Conservation (phyloP, 352 stramenopile genomes). For the Pythium phragmiticola region DNA sequence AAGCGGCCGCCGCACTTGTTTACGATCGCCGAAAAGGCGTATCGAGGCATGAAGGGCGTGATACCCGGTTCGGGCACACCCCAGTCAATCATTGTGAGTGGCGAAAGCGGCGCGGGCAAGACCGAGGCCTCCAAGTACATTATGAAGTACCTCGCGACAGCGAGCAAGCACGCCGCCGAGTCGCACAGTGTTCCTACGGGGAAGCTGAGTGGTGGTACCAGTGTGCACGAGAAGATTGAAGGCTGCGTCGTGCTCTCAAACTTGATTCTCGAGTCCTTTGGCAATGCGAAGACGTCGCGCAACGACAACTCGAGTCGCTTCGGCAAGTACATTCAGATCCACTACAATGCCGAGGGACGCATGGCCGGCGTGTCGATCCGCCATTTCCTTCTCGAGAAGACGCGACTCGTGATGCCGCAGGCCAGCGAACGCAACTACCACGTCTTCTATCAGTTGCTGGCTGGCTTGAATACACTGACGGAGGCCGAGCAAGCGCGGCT, state of each 20-base stretch:
- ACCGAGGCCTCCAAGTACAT: constrained; percentile 95
- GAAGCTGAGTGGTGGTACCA: constrained; percentile 1
- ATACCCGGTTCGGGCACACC: constrained; percentile 53
- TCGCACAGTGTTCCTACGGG: constrained; percentile 11
- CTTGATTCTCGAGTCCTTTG: constrained; percentile 82
- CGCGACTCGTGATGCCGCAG: constrained; percentile 63
- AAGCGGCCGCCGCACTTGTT: constrained; percentile 71
- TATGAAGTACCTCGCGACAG: constrained; percentile 84
- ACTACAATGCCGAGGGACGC: constrained; percentile 69
- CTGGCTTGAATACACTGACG: constrained; percentile 37
- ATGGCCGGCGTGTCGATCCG: constrained; percentile 78
- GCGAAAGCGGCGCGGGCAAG: constrained; percentile 92
- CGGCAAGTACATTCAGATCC: constrained; percentile 90
- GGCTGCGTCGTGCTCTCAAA: constrained; percentile 83
- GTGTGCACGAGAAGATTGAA: constrained; percentile 77
- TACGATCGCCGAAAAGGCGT: constrained; percentile 79
- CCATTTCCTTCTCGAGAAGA: constrained; percentile 83
- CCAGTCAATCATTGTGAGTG: constrained; percentile 94
- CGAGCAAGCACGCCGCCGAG: constrained; percentile 51
- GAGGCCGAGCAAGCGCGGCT: constrained; percentile 23
- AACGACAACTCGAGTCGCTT: constrained; percentile 92
- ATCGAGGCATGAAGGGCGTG: constrained; percentile 64
- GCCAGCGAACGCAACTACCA: constrained; percentile 81
- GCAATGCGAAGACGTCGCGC: constrained; percentile 79
- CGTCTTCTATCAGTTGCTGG: constrained; percentile 79